Evolutionary conservation across 805 yeast species (phyloP).

Genomic region (Teunomyces pallodes): DNA sequence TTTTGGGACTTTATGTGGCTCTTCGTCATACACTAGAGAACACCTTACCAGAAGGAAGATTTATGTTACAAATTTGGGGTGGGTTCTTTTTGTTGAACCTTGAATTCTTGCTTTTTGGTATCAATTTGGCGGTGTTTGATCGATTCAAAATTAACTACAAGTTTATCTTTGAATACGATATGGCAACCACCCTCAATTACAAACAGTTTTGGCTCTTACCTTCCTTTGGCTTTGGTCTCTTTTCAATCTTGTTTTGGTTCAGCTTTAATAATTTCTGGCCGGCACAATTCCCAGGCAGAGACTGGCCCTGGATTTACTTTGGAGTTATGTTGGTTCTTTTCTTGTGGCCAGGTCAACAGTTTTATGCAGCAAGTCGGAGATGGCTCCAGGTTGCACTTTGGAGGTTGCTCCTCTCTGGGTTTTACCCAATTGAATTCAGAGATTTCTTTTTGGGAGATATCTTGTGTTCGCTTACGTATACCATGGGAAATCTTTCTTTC

Average conservation of each 20-base stretch:
- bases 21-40: slow-evolving; percentile 38
- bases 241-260: slow-evolving; percentile 69
- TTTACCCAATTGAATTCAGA: slow-evolving; percentile 91
- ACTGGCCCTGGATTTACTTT: slow-evolving; percentile 78
- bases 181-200: slow-evolving; percentile 61
- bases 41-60: slow-evolving; percentile 53
- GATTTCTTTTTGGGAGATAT: slow-evolving; percentile 95
- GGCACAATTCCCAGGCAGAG: slow-evolving; percentile 53
- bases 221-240: slow-evolving; percentile 51
- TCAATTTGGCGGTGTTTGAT: slow-evolving; percentile 74
- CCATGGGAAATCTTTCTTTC: slow-evolving; percentile 80
- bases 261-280: slow-evolving; percentile 74
- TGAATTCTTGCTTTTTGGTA: slow-evolving; percentile 60
- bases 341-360: slow-evolving; percentile 58
- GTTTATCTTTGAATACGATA: slow-evolving; percentile 86
- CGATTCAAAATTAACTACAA: slow-evolving; percentile 78
- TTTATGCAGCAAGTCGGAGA: slow-evolving; percentile 61
- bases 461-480: slow-evolving; percentile 81
- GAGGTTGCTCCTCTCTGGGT: slow-evolving; percentile 75
- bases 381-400: slow-evolving; percentile 76
- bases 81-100: slow-evolving; percentile 73
- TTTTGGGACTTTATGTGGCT: slow-evolving; percentile 55
- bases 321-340: slow-evolving; percentile 49
- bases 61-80: slow-evolving; percentile 84
- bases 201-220: slow-evolving; percentile 68